phyloP scores from a whole-genome alignment of 2,329 filamentous ascomycete species.

The Cladosporium phlei region DNA sequence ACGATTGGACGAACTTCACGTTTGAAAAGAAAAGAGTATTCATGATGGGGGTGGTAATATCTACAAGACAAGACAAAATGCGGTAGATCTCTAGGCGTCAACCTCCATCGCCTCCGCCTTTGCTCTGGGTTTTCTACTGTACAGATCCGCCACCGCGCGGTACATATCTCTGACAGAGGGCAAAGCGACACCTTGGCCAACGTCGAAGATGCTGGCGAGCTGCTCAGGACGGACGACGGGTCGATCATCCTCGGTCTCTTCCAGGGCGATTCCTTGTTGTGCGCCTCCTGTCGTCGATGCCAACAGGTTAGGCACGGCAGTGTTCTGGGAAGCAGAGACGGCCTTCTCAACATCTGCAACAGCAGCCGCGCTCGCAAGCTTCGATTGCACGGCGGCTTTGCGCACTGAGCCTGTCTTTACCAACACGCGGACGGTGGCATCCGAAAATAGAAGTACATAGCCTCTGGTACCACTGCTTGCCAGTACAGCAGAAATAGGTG shows the following conservation, averaged over 20 bases:
- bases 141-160: slow-evolving; percentile 63
- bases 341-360: slow-evolving; percentile 5
- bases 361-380: slow-evolving; percentile 10
- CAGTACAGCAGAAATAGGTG: slow-evolving; percentile 57
- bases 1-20: no score
- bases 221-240: slow-evolving; percentile 64
- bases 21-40: slow-evolving; percentile 8
- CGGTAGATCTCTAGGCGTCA: slow-evolving; percentile 2
- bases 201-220: slow-evolving; percentile 66
- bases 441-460: slow-evolving; percentile 71
- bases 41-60: slow-evolving; percentile 12
- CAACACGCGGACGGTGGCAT: slow-evolving; percentile 61
- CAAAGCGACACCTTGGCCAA: slow-evolving; percentile 62
- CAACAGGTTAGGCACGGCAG: slow-evolving; percentile 25
- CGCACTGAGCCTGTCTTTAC: slow-evolving; percentile 6
- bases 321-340: slow-evolving; percentile 26
- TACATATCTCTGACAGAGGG: slow-evolving; percentile 72
- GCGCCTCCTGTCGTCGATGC: slow-evolving; percentile 8
- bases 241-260: slow-evolving; percentile 44
- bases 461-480: slow-evolving; percentile 61
- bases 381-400: slow-evolving; percentile 7
- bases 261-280: slow-evolving; percentile 25
- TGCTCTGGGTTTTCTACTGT: slow-evolving; percentile 51
- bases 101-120: slow-evolving; percentile 12
- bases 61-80: not conserved